Evolutionary conservation across 2,329 filamentous ascomycete genomes (phyloP).

Genomic region (Catunica adiposa): DNA sequence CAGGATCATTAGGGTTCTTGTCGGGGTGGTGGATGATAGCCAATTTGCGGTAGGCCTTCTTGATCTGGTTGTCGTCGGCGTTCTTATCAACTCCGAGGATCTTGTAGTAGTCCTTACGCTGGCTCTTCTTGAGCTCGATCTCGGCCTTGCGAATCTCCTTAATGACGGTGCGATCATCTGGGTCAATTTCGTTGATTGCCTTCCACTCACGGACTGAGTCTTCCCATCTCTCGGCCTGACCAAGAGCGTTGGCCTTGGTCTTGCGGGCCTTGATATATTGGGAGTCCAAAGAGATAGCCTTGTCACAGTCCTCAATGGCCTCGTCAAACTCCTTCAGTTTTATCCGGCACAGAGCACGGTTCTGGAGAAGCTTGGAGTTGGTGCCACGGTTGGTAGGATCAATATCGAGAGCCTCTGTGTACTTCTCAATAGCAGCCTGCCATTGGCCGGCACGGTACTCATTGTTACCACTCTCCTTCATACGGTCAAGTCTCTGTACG

Average conservation of each 20-base stretch:
- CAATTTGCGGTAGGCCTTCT: constrained; percentile 90
- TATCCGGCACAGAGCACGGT: constrained; percentile 71
- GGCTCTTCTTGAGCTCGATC: constrained; percentile 91
- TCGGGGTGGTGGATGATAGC: constrained; percentile 92
- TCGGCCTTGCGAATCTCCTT: constrained; percentile 84
- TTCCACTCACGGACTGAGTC: constrained; percentile 83
- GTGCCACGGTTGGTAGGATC: constrained; percentile 81
- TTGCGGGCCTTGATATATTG: constrained; percentile 80
- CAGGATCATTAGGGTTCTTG: constrained; percentile 80
- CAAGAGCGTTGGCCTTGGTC: constrained; percentile 81
- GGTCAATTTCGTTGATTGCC: constrained; percentile 64
- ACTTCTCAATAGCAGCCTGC: constrained; percentile 68
- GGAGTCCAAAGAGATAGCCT: constrained; percentile 67
- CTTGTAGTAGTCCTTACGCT: constrained; percentile 98
- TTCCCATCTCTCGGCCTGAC: constrained; percentile 78
- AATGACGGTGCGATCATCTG: constrained; percentile 59
- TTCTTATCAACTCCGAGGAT: constrained; percentile 81
- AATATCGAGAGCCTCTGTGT: constrained; percentile 65
- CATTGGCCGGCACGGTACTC: constrained; percentile 77
- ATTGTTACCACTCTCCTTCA: constrained; percentile 83
- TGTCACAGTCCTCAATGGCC: constrained; percentile 74
- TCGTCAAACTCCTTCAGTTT: constrained; percentile 70
- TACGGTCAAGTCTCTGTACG: constrained; percentile 80
- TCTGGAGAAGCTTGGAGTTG: constrained; percentile 88
- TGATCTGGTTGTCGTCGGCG: constrained; percentile 69